Conservation (phyloP, 257 asterid genomes). For the Penstemon eatonii region DNA sequence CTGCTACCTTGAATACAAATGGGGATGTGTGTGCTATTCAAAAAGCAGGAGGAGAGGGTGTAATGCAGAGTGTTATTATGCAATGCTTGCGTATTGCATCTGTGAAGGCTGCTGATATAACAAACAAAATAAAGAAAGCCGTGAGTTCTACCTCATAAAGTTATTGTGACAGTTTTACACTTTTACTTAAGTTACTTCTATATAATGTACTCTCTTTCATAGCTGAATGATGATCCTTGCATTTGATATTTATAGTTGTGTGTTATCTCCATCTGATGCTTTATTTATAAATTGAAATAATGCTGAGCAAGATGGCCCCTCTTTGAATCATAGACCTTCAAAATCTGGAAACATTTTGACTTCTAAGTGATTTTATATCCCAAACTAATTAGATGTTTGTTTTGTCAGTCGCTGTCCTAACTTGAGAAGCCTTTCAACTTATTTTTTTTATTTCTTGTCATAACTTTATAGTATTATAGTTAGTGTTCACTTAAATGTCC, state of each 20-base stretch:
- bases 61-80: conserved; percentile 79
- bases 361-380: neutral
- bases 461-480: no score
- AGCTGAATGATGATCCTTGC: neutral
- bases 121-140: conserved; percentile 75
- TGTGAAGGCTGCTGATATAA: conserved; percentile 81
- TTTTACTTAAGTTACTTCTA: neutral
- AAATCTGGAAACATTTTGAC: neutral
- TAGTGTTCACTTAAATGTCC: no score
- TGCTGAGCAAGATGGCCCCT: neutral
- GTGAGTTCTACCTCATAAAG: conserved; percentile 46
- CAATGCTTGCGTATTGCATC: conserved; percentile 95
- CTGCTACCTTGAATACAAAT: conserved; percentile 73
- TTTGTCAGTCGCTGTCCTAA: neutral
- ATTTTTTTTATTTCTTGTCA: no score
- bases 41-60: conserved; percentile 92
- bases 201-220: neutral
- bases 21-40: conserved; percentile 93
- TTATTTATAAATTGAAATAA: neutral
- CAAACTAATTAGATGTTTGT: neutral
- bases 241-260: neutral
- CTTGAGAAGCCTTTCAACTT: no score
- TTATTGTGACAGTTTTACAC: conserved; percentile 14
- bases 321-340: neutral
- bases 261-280: conserved; percentile 1